Conservation (phyloP, 768 basidiomycete genomes). For the Xerocomellus intermedius region DNA sequence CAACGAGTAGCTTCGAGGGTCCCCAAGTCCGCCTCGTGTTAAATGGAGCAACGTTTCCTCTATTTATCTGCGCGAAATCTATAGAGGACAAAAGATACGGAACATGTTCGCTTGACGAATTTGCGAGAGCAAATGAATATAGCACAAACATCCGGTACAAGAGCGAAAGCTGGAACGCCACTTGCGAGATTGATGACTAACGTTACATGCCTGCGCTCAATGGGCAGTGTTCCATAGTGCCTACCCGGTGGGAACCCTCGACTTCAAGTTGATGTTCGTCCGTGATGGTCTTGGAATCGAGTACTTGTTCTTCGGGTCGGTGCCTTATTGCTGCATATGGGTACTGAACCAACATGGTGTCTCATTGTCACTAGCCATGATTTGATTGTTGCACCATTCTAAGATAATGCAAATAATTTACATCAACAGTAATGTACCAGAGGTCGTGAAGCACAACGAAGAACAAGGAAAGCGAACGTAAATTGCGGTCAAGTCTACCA, state of each 20-base stretch:
- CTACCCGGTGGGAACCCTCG: not conserved
- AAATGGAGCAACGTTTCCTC: constrained; percentile 40
- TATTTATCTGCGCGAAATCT: constrained; percentile 35
- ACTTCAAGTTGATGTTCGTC: not conserved
- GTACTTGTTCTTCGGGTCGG: not conserved
- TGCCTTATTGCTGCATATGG: not conserved
- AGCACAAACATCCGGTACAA: constrained; percentile 31
- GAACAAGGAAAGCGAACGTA: constrained; percentile 16
- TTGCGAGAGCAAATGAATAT: constrained; percentile 30
- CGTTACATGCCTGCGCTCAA: not conserved
- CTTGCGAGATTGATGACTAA: constrained; percentile 27
- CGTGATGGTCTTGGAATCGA: not conserved
- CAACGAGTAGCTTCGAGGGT: constrained; percentile 25
- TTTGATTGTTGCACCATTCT: constrained; percentile 20
- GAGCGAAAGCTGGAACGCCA: constrained; percentile 36
- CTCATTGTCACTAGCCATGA: not conserved
- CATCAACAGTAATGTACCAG: constrained; percentile 25
- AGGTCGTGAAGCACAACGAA: constrained; percentile 11
- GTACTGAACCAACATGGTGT: not conserved
- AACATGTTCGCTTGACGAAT: constrained; percentile 38
- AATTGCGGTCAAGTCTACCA: constrained; percentile 28
- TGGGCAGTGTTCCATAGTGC: not conserved
- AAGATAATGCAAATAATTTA: constrained; percentile 28
- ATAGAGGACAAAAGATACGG: constrained; percentile 32
- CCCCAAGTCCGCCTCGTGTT: constrained; percentile 43